phyloP scores from a whole-genome alignment of 139 green algal species.

The Tetraselmis chui region DNA sequence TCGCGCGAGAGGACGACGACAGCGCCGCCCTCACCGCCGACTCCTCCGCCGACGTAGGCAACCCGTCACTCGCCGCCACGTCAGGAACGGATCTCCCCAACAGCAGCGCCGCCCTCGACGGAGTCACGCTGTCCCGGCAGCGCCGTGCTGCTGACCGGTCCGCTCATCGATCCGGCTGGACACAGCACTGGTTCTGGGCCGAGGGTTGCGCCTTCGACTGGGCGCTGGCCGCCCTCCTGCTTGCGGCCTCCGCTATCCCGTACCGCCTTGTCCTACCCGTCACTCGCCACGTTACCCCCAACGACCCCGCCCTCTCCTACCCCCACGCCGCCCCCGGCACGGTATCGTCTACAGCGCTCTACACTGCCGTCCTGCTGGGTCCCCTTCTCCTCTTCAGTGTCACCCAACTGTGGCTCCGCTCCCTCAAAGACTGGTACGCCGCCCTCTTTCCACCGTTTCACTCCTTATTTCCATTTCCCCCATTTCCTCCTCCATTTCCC shows the following conservation, averaged over 20 bases:
- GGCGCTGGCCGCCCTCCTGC: neutral
- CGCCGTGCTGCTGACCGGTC: no score
- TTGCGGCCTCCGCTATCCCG: neutral
- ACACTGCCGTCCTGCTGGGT: neutral
- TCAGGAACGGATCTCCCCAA: no score
- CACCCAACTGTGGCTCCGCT: neutral
- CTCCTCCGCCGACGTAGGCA: no score
- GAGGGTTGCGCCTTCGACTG: neutral
- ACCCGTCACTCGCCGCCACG: no score
- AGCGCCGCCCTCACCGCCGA: neutral
- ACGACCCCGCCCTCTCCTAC: neutral
- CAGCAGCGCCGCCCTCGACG: no score
- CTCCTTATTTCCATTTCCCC: no score
- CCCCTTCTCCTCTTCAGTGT: neutral
- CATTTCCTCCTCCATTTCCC: no score
- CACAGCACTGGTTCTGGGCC: neutral
- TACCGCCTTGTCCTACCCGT: neutral
- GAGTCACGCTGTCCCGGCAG: no score
- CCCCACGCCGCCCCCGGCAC: neutral
- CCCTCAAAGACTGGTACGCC: neutral
- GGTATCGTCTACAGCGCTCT: neutral
- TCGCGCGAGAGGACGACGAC: neutral
- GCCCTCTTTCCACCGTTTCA: neutral
- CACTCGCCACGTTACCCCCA: neutral
- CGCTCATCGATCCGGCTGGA: no score